Evolutionary conservation across 176 grass and related monocot species (phyloP).

Genomic region (Aegilops umbellulata): DNA sequence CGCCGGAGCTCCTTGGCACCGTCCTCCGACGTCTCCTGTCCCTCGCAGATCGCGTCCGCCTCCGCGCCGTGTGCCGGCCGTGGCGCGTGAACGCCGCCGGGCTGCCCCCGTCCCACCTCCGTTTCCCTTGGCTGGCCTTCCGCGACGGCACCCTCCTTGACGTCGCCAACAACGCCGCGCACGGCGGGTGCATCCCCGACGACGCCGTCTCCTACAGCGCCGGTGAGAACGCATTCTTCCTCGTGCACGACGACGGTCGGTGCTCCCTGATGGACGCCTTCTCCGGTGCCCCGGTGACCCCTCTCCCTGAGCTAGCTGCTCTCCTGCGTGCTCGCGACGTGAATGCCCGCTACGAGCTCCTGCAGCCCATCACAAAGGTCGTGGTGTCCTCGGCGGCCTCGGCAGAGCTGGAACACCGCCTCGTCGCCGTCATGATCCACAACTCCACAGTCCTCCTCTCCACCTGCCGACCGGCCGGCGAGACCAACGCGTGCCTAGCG

Average conservation of each 20-base stretch:
- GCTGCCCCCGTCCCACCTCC: neutral
- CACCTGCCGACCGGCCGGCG: neutral
- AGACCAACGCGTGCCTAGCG: neutral
- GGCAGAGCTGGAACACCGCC: neutral
- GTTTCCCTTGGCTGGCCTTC: neutral
- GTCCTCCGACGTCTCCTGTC: neutral
- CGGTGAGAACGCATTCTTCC: neutral
- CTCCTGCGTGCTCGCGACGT: neutral
- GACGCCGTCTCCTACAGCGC: neutral
- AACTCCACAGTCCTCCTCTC: neutral
- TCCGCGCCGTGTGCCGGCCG: neutral
- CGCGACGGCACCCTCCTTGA: neutral
- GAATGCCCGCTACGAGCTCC: neutral
- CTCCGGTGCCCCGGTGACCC: neutral
- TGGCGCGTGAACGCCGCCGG: neutral
- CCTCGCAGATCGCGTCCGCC: neutral
- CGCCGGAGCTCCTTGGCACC: neutral
- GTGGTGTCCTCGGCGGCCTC: neutral
- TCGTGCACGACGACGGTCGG: neutral
- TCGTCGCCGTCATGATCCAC: neutral
- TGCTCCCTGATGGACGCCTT: constrained; percentile 9
- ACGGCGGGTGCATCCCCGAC: neutral
- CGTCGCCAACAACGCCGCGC: neutral
- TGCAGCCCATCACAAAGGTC: neutral
- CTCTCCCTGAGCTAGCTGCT: neutral